Percentiles rank a stretch among this genome's conserved stretches.
Conservation (phyloP, 2,329 filamentous ascomycete species). For the Biscogniauxia mediterranea region DNA sequence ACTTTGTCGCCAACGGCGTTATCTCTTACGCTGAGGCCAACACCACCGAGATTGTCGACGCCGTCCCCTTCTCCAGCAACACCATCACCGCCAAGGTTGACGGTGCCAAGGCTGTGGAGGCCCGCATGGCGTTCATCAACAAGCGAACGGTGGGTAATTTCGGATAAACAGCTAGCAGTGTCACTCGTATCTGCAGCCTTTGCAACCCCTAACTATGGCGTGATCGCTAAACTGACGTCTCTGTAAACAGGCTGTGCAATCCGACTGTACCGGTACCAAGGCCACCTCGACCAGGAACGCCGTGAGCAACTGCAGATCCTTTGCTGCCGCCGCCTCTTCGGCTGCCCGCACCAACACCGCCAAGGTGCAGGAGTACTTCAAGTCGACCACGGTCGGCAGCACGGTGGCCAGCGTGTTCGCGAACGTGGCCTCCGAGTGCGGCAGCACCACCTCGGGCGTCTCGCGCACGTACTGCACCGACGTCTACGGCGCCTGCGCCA, state of each 20-base stretch:
- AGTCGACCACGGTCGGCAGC: conserved; percentile 40
- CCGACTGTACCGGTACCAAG: conserved; percentile 52
- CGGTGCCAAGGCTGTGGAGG: conserved; percentile 50
- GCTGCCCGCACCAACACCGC: conserved; percentile 62
- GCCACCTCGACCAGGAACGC: conserved; percentile 47
- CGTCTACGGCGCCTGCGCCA: conserved; percentile 49
- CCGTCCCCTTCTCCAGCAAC: conserved; percentile 59
- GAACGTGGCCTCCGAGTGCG: conserved; percentile 53
- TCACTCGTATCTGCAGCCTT: background rate
- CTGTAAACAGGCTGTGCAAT: conserved; percentile 37
- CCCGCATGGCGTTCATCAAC: conserved; percentile 45
- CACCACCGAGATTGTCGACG: conserved; percentile 52
- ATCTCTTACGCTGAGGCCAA: conserved; percentile 54
- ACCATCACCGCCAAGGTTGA: conserved; percentile 56
- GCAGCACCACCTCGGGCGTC: conserved; percentile 44
- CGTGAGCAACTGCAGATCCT: conserved; percentile 50
- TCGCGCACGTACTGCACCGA: conserved; percentile 61
- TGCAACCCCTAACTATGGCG: background rate
- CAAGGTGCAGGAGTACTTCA: conserved; percentile 63
- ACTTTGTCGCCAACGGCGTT: conserved; percentile 53
- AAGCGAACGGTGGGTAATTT: conserved; percentile 44
- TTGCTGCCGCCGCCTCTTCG: conserved; percentile 50
- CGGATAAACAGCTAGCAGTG: background rate
- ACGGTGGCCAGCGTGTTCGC: conserved; percentile 42
- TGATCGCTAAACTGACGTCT: conserved; percentile 4